phyloP scores from a whole-genome alignment of 2,329 filamentous ascomycete genomes.

The Rhexocercosporidium sp. region DNA sequence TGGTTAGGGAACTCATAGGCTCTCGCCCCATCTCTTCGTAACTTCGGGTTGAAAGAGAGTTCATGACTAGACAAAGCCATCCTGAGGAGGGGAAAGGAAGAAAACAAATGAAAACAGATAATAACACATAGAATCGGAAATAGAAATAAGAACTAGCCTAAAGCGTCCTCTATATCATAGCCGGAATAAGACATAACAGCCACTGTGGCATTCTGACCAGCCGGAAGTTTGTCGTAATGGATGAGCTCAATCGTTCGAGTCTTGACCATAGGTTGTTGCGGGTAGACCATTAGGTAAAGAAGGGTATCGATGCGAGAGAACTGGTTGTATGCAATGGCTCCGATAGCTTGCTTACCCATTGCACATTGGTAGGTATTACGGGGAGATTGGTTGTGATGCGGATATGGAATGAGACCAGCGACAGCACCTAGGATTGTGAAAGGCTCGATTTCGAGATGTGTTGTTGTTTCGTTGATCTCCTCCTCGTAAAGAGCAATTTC shows the following conservation, averaged over 20 bases:
- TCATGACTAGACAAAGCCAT: no score
- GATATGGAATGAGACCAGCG: constrained; percentile 94
- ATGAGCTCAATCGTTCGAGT: constrained; percentile 96
- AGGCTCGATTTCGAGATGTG: constrained; percentile 96
- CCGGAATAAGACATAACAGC: constrained; percentile 99
- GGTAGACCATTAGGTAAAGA: constrained; percentile 95
- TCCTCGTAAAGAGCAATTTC: constrained; percentile 90
- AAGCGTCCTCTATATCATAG: constrained; percentile 97
- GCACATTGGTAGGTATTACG: constrained; percentile 99
- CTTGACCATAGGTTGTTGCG: constrained; percentile 96
- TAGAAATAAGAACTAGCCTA: background rate
- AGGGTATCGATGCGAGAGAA: constrained; percentile 96
- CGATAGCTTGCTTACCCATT: constrained; percentile 99
- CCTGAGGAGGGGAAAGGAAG: no score
- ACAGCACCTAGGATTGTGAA: constrained; percentile 97
- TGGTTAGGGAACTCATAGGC: no score
- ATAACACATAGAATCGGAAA: background rate
- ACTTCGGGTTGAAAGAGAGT: no score
- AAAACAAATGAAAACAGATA: no score
- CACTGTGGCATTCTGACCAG: constrained; percentile 95
- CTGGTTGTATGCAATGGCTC: constrained; percentile 97
- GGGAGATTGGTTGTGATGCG: constrained; percentile 98
- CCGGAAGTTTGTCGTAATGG: constrained; percentile 95
- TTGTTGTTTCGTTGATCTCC: constrained; percentile 82
- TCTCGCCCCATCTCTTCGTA: no score